phyloP scores from a whole-genome alignment of 768 basidiomycete genomes.

The Macrolepiota albuminosa region DNA sequence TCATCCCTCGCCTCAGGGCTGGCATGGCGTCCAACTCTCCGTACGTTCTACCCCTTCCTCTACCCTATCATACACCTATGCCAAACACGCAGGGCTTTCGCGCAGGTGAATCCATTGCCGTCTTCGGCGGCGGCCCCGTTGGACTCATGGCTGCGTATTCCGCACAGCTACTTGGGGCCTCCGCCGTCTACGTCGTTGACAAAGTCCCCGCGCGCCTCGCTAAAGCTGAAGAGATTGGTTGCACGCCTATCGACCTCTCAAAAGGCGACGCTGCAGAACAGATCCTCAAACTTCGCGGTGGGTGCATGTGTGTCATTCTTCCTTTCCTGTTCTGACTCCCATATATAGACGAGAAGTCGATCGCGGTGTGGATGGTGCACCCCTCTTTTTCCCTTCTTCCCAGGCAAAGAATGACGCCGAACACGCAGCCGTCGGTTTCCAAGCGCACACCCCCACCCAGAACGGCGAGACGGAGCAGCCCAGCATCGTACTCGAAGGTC shows the following conservation, averaged over 20 bases:
- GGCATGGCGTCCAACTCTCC: slow-evolving; percentile 48
- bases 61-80: too few species aligned
- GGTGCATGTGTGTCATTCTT: slow-evolving; percentile 22
- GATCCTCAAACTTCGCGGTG: slow-evolving; percentile 38
- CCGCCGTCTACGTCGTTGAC: slow-evolving; percentile 48
- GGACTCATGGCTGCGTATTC: slow-evolving; percentile 59
- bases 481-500: slow-evolving; percentile 45
- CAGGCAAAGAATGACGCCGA: background rate
- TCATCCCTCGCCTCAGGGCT: slow-evolving; percentile 30
- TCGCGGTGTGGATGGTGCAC: slow-evolving; percentile 43
- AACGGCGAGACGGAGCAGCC: slow-evolving; percentile 44
- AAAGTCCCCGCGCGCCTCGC: slow-evolving; percentile 48
- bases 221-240: slow-evolving; percentile 50
- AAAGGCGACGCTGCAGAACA: slow-evolving; percentile 44
- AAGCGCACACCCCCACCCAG: slow-evolving; percentile 36
- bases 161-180: slow-evolving; percentile 45
- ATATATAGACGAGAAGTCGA: slow-evolving; percentile 38
- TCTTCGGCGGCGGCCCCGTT: slow-evolving; percentile 51
- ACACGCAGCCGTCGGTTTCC: slow-evolving; percentile 44
- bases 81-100: slow-evolving; percentile 33
- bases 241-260: slow-evolving; percentile 44
- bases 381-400: background rate
- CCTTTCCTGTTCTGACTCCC: background rate
- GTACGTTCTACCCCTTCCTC: slow-evolving; percentile 16
- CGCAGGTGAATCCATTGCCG: slow-evolving; percentile 47